Evolutionary conservation across 768 basidiomycete genomes (phyloP).

Genomic region (Mycena rebaudengoi): DNA sequence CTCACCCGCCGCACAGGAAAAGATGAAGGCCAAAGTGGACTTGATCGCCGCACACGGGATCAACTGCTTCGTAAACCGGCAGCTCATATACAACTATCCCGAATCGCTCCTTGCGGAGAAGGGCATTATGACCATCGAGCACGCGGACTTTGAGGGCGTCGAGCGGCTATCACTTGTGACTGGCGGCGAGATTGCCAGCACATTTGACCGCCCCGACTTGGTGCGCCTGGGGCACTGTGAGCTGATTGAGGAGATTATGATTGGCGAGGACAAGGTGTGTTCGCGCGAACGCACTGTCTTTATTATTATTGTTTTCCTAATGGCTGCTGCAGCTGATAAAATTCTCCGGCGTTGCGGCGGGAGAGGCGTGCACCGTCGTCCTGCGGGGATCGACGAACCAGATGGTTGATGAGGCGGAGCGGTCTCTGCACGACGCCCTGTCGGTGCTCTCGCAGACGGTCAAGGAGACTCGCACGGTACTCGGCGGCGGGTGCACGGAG

Average conservation of each 20-base stretch:
- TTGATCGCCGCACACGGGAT: constrained; percentile 94
- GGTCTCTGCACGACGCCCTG: constrained; percentile 96
- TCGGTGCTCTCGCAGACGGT: constrained; percentile 98
- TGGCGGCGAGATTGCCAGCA: constrained; percentile 96
- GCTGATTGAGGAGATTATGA: constrained; percentile 98
- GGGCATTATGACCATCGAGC: constrained; percentile 96
- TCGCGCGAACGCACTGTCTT: too few relatives aligned
- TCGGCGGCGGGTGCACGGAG: constrained; percentile 97
- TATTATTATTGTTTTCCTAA: neutral
- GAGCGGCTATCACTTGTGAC: constrained; percentile 95
- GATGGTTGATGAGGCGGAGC: constrained; percentile 99
- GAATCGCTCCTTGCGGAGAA: constrained; percentile 94
- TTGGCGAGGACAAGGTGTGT: constrained; percentile 96
- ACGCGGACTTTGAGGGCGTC: constrained; percentile 99
- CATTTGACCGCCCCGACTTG: constrained; percentile 91
- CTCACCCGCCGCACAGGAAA: constrained; percentile 68
- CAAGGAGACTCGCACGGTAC: constrained; percentile 92
- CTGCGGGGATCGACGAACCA: constrained; percentile 97
- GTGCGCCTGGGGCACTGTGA: constrained; percentile 95
- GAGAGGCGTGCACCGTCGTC: constrained; percentile 97
- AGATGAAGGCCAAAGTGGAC: constrained; percentile 99
- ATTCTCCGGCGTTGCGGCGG: constrained; percentile 98
- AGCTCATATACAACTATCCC: constrained; percentile 99
- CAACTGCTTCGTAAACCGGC: constrained; percentile 97
- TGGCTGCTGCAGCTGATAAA: constrained; percentile 83